Percentiles rank a stretch among this genome's conserved stretches.
Conservation (phyloP, 305 asterid species). For the Solanum hybrid region DNA sequence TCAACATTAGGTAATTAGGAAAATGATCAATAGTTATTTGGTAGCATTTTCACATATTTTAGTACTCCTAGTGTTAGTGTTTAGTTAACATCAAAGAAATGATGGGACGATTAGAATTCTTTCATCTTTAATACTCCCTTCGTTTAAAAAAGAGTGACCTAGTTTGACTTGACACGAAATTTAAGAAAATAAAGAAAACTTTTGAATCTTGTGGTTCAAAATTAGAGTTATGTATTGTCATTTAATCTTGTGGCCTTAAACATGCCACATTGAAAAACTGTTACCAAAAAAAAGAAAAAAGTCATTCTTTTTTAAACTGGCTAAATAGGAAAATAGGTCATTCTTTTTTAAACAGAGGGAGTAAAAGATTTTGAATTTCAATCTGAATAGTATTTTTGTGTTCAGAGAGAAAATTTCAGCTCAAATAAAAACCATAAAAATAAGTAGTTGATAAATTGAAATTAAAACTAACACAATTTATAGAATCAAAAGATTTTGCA, state of each 20-base stretch:
- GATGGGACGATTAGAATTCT: not conserved
- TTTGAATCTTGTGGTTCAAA: no score
- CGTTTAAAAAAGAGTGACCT: no score
- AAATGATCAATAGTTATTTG: not conserved
- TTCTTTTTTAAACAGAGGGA: no score
- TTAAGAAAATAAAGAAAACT: no score
- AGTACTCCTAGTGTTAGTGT: not conserved
- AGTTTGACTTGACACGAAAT: no score
- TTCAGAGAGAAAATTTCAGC: accelerated
- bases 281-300: no score
- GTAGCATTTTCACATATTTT: not conserved
- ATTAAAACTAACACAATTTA: not conserved
- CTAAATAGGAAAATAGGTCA: no score
- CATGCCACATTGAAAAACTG: no score
- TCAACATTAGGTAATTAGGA: not conserved
- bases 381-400: not conserved
- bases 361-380: not conserved
- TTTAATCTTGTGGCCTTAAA: no score
- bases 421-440: not conserved
- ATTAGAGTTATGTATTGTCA: no score
- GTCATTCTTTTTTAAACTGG: no score
- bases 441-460: not conserved
- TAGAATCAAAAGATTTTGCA: not conserved
- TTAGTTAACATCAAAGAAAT: not conserved
- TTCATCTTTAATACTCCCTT: not conserved